phyloP scores from a whole-genome alignment of 768 basidiomycete genomes.

The Hysterangium stoloniferum region DNA sequence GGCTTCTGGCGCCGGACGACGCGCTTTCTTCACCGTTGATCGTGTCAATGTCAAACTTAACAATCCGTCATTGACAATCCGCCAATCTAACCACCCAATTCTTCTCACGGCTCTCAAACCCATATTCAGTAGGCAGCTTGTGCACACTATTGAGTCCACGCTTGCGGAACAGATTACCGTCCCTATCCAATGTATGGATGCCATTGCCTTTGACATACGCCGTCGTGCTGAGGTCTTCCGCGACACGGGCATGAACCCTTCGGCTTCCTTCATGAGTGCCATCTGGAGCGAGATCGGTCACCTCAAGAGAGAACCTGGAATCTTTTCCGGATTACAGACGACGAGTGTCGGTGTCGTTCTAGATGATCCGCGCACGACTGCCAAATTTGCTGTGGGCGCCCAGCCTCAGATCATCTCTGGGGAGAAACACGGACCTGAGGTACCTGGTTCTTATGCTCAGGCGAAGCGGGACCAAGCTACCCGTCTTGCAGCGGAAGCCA shows the following conservation, averaged over 20 bases:
- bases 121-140: conserved; percentile 46
- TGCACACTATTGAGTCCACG: conserved; percentile 51
- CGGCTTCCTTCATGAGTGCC: conserved; percentile 45
- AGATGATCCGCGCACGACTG: conserved; percentile 31
- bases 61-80: conserved; percentile 45
- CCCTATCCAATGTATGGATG: conserved; percentile 45
- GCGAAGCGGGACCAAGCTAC: conserved; percentile 27
- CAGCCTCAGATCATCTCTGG: conserved; percentile 68
- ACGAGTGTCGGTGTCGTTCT: conserved; percentile 61
- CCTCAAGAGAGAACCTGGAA: conserved; percentile 32
- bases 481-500: conserved; percentile 20
- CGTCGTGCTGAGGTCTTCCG: conserved; percentile 54
- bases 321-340: conserved; percentile 39
- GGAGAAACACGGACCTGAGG: conserved; percentile 60
- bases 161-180: conserved; percentile 48
- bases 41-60: conserved; percentile 46
- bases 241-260: conserved; percentile 49
- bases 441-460: conserved; percentile 38
- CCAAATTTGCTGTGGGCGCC: conserved; percentile 55
- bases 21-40: conserved; percentile 55
- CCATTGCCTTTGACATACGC: conserved; percentile 50
- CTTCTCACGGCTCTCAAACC: conserved; percentile 57
- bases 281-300: conserved; percentile 65
- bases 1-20: conserved; percentile 19
- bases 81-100: conserved; percentile 57